A percentile compares a stretch with the other conserved stretches of the same genome.
Conservation (phyloP, 2,329 filamentous ascomycete species). For the Xylaria sp. region DNA sequence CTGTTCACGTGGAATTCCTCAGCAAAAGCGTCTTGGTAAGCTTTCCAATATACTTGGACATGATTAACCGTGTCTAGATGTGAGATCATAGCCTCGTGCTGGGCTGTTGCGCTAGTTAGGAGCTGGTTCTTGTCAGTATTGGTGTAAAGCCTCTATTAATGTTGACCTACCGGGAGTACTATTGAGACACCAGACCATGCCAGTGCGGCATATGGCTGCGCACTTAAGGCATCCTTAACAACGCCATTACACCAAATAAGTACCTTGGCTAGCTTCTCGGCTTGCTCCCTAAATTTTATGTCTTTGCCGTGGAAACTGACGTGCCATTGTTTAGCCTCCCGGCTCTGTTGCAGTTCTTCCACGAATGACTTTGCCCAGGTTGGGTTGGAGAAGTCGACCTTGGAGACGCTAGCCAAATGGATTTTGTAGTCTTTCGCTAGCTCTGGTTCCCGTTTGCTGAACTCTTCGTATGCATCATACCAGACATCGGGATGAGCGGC, state of each 20-base stretch:
- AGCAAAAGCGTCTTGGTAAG: conserved; percentile 7
- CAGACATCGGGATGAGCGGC: neutral
- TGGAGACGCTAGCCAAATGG: neutral
- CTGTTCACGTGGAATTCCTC: neutral
- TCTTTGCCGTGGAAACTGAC: conserved; percentile 11
- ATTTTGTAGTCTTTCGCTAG: conserved; percentile 1
- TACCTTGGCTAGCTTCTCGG: conserved; percentile 20
- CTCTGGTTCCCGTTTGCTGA: neutral
- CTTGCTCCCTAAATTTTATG: conserved; percentile 5
- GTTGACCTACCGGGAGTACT: conserved; percentile 17
- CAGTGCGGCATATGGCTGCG: conserved; percentile 22
- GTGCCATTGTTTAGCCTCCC: conserved; percentile 17
- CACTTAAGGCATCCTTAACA: conserved; percentile 18
- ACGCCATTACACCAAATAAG: conserved; percentile 12
- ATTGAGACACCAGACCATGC: conserved; percentile 26
- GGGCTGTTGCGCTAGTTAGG: conserved; percentile 10
- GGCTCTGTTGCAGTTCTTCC: conserved; percentile 8
- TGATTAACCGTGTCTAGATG: conserved; percentile 1
- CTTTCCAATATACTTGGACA: conserved; percentile 23
- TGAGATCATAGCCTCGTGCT: conserved; percentile 19
- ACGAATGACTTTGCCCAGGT: conserved; percentile 3
- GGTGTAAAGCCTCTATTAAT: too few species aligned
- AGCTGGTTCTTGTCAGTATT: conserved; percentile 14
- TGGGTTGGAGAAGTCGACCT: neutral
- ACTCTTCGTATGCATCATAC: conserved; percentile 2